Base-by-base conservation (phyloP, 2,329 filamentous ascomycete genomes). In the Pseudogymnoascus verrucosus region DNA sequence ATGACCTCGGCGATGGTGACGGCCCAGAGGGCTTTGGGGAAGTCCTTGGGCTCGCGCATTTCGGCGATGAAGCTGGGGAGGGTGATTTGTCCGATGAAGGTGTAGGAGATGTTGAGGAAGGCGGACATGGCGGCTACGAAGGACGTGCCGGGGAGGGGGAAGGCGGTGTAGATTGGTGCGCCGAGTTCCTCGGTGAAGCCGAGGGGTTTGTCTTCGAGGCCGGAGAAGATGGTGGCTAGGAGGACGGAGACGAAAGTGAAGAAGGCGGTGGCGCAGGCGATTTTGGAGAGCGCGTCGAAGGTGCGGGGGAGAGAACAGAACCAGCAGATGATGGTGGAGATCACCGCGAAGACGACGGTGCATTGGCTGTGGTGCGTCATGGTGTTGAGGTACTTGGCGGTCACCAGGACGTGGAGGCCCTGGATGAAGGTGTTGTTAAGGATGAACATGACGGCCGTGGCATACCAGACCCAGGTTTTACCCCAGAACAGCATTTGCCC, bases 401-500 rank as follows among this genome's bases (percentile, higher is more conserved):
- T 91, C 2, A 91, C 87, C 60, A 96, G 81, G 67, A 93, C 90
- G 73, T 96, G 92, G 59, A 96, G 81, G 44, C 85, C 89, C 82
- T 88, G 67, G 14, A 96, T 95, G 74, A 95, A 95, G 14, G 91
- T 96, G 74, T 96, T 97, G 82, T 97, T 97, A 67, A 96, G 76
- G 54, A 96, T 78, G 75, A 97, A 97, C 89, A 96, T 96, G 74
- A 91, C 78, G 1, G 91, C 92, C 0, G 85, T 87, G 31, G 78
- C 79, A 74, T 82, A 87, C 84, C 84, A 87, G 2, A 83, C 84
- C 84, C 88, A 90, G 65, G 83, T 85, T 74, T 90, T 87, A 68
- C 89, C 88, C 87, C 89, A 96, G 77, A 96, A 96, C 21, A 97
- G 84, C 83, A 93, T 93, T 75, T 96, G 91, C n/a, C 92, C 93